Base-by-base conservation (phyloP, 805 yeast species). In the Hagleromyces aurorensis region DNA sequence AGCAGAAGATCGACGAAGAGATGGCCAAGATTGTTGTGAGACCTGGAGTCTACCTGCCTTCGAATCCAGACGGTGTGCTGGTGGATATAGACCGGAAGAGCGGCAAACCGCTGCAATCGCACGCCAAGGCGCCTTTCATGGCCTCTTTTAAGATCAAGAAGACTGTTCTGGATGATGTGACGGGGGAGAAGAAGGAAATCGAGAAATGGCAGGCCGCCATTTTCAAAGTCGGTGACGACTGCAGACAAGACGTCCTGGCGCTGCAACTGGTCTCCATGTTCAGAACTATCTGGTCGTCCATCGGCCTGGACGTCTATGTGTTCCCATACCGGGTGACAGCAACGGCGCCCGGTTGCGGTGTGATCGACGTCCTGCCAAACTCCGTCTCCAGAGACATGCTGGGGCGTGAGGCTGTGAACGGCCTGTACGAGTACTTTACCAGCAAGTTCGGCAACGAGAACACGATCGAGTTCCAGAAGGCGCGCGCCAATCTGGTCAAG, bases 281-380 rank as follows among this genome's bases (percentile, higher is more conserved):
- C 67, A 71, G 94, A 46, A 76, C 89, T 24, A 83, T 91, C 30
- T 91, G 96, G 93, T 72, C 75, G 38, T 70, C 74, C 40, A 75
- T 82, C 8, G 97, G 97, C 1, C 65, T 91, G 38, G 97, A 91
- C 55, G 70, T 89, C 23, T 91, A 68, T 57, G 93, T 91, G 15
- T 93, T 74, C 61, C 98, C 99, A 1, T 72, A 91, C 58, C 65
- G 96, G 42, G 98, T 91, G 15, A 87, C 96, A 0, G 98, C 99
- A 1, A 91, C 99, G 7, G 96, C 95, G 3, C 97, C 98, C 1
- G 98, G 99, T 0, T 87, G 97, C 64, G 99, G 99, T 59, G 94
- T 91, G 24, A 91, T 91, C 62, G 99, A 93, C 55, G 98, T 93
- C 18, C 68, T 91, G 42, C 98, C 98, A 19, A 83, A 89, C 52